Evolutionary conservation across 106 monocot genomes (phyloP).

Genomic region (Platanthera guangdongensis): DNA sequence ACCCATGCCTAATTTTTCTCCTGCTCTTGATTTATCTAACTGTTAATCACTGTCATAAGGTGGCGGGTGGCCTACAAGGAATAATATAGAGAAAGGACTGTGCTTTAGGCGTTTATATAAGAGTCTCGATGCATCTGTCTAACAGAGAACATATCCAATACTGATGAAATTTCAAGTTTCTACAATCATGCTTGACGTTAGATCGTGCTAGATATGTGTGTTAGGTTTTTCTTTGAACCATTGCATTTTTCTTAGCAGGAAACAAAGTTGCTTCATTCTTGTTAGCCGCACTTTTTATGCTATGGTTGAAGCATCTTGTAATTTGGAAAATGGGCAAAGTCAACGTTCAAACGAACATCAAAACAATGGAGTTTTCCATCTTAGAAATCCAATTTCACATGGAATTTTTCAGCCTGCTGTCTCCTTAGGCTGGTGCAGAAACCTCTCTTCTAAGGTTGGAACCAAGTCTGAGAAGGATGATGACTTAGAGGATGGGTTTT

Average conservation of each 20-base stretch:
- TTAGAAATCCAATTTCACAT: constrained; percentile 10
- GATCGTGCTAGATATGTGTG: background rate
- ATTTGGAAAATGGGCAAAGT: constrained; percentile 10
- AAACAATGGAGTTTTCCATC: background rate
- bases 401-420: background rate
- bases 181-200: background rate
- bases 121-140: background rate
- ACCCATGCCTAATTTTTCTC: background rate
- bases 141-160: background rate
- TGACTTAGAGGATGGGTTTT: constrained; percentile 53
- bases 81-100: background rate
- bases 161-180: background rate
- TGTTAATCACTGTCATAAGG: background rate
- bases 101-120: background rate
- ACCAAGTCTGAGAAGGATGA: constrained; percentile 23
- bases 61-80: background rate
- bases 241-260: constrained; percentile 12
- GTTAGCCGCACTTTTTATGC: constrained; percentile 8
- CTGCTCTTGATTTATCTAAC: background rate
- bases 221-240: background rate
- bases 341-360: constrained; percentile 1
- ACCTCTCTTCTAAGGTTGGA: constrained; percentile 48
- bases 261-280: constrained; percentile 5
- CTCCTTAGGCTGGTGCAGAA: constrained; percentile 16
- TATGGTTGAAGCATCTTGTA: constrained; percentile 5